Evolutionary conservation across 768 basidiomycete genomes (phyloP), one percentile per base, ranked within the genome.

Genomic region (Leccinum subgranulosum): DNA sequence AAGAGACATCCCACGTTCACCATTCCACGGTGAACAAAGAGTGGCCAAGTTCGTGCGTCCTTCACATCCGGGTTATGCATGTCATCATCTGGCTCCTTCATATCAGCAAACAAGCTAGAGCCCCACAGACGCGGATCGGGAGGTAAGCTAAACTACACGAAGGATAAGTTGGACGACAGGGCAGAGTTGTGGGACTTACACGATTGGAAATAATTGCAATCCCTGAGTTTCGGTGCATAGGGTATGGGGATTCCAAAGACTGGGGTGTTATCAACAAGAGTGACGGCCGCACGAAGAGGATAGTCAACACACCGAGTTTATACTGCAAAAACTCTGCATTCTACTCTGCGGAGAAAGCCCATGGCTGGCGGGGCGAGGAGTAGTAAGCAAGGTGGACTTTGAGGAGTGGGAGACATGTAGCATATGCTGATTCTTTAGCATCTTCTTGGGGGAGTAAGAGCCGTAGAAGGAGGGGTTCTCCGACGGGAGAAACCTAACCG

Each of bases 1-100:
- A 79, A 58, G 23, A 94, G 75, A 67, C 88, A 92, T 1, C 90
- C 86, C 0, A 90, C 67, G 66, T 94, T 94, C 7, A 80, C 76
- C 51, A 90, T 66, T 39, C 89, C 89, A 73, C 90, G 76, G 56
- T 75, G 66, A 15, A 84, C 83, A 64, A 84, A 78, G 56, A 80
- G 74, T 17, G 77, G 51, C 74, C 72, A 56, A 45, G 62, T 49
- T 73, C 70, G 29, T 66, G 66, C 19, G 71, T 66, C 61, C 29
- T 64, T 66, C 51, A 66, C 61, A 56, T 84, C 78, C 1, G 89
- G 89, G 60, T 89, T 82, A 68, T 92, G 89, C 19, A 92, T 74
- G 48, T 82, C 81, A 68, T 92, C 90, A 67, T 91, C 89, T 6
- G 82, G 68, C 61, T 92, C 89, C 23, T 79, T 74, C 43, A 77